A percentile compares a stretch with the other conserved stretches of the same genome.
Evolutionary conservation across 2,329 filamentous ascomycete genomes (phyloP).

Genomic region (Ophiostoma australiae): DNA sequence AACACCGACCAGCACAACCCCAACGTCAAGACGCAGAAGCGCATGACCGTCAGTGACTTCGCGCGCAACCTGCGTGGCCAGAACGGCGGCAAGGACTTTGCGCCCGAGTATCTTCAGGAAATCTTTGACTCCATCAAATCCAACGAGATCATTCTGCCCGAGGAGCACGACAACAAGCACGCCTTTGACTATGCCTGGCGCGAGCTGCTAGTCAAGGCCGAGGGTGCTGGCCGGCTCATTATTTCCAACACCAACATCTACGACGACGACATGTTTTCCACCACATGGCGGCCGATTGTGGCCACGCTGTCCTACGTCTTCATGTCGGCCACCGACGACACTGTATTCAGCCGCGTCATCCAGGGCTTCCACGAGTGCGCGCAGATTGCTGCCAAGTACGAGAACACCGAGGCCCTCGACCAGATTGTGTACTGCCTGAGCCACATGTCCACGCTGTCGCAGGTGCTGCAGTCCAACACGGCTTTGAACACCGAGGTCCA

Average conservation of each 20-base stretch:
- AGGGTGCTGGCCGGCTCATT: slow-evolving; percentile 65
- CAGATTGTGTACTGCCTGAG: slow-evolving; percentile 87
- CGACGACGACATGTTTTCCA: slow-evolving; percentile 95
- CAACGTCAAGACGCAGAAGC: slow-evolving; percentile 70
- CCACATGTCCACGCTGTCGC: slow-evolving; percentile 79
- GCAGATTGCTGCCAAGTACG: slow-evolving; percentile 81
- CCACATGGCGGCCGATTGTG: slow-evolving; percentile 91
- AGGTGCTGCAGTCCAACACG: slow-evolving; percentile 64
- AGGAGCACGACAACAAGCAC: slow-evolving; percentile 94
- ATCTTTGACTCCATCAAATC: slow-evolving; percentile 90
- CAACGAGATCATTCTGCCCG: slow-evolving; percentile 92
- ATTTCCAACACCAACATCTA: slow-evolving; percentile 89
- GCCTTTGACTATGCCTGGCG: slow-evolving; percentile 98
- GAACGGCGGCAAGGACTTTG: slow-evolving; percentile 81
- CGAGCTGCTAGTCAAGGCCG: slow-evolving; percentile 81
- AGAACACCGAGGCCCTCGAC: slow-evolving; percentile 79
- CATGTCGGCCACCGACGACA: slow-evolving; percentile 95
- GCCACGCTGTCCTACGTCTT: slow-evolving; percentile 97
- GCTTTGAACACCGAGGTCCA: slow-evolving; percentile 92
- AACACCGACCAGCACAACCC: slow-evolving; percentile 97
- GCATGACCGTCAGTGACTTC: slow-evolving; percentile 83
- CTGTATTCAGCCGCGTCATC: slow-evolving; percentile 89
- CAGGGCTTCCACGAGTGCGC: slow-evolving; percentile 95
- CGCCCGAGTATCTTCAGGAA: slow-evolving; percentile 71
- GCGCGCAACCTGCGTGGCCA: slow-evolving; percentile 83